Evolutionary conservation across 106 monocot genomes (phyloP).

Genomic region (Dendrobium chrysotoxum): DNA sequence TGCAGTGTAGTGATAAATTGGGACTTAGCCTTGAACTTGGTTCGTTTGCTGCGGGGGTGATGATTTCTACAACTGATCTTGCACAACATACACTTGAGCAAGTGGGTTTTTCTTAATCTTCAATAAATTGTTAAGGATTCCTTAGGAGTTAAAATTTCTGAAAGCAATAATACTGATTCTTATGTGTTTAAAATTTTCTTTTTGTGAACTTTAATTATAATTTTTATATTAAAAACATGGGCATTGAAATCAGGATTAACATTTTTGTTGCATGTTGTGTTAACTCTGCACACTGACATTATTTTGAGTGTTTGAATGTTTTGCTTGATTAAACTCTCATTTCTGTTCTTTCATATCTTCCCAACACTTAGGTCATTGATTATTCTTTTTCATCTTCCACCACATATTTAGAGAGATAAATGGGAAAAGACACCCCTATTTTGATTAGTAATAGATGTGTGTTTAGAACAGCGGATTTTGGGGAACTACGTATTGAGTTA

Average conservation of each 20-base stretch:
- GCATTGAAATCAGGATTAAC: too few species aligned
- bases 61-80: constrained; percentile 95
- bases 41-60: constrained; percentile 92
- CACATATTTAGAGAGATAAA: neutral
- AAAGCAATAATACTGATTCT: neutral
- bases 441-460: neutral
- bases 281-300: too few species aligned
- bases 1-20: constrained; percentile 95
- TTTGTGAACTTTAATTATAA: too few species aligned
- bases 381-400: neutral
- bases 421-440: neutral
- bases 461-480: too few species aligned
- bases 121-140: neutral
- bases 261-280: too few species aligned
- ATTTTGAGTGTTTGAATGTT: neutral
- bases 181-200: too few species aligned
- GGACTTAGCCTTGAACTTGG: constrained; percentile 96
- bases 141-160: neutral
- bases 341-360: neutral
- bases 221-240: too few species aligned
- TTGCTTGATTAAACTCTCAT: neutral
- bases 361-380: neutral
- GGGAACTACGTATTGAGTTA: too few species aligned
- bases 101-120: constrained; percentile 25
- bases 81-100: constrained; percentile 94